Conservation (phyloP, 2,329 filamentous ascomycete species). For the Talaromyces piceae region DNA sequence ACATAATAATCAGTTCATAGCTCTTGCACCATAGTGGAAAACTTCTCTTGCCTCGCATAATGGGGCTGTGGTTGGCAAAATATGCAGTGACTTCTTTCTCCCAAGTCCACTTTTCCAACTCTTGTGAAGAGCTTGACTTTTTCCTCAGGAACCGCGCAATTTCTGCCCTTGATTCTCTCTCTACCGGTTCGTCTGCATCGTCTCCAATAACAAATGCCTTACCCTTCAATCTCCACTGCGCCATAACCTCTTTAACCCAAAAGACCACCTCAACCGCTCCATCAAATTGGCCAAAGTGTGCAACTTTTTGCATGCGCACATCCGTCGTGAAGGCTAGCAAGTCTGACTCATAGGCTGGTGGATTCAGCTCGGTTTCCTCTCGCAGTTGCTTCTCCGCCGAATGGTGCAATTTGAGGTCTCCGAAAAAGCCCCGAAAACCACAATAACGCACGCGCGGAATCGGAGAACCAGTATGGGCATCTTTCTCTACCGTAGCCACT, state of each 20-base stretch:
- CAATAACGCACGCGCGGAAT: conserved; percentile 62
- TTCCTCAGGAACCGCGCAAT: conserved; percentile 52
- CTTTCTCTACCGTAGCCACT: conserved; percentile 37
- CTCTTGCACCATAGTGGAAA: not conserved
- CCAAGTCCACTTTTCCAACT: conserved; percentile 63
- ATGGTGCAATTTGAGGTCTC: conserved; percentile 57
- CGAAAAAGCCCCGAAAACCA: conserved; percentile 80
- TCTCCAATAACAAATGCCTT: conserved; percentile 65
- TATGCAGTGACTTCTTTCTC: conserved; percentile 70
- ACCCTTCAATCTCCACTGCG: conserved; percentile 81
- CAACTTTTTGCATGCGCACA: conserved; percentile 74
- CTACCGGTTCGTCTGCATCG: conserved; percentile 53
- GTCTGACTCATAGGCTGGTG: conserved; percentile 64
- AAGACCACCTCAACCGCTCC: conserved; percentile 71
- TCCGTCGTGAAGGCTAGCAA: conserved; percentile 81
- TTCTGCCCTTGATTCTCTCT: conserved; percentile 42
- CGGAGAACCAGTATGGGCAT: conserved; percentile 8
- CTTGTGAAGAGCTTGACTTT: conserved; percentile 24
- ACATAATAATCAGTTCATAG: conserved; percentile 5
- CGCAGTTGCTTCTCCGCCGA: conserved; percentile 62
- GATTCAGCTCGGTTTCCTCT: conserved; percentile 46
- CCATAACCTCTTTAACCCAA: conserved; percentile 63
- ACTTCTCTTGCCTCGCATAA: conserved; percentile 57
- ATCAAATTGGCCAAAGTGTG: conserved; percentile 65
- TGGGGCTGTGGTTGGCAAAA: conserved; percentile 81